phyloP scores from a whole-genome alignment of 176 grass and related monocot genomes.

The Melocanna baccifera region DNA sequence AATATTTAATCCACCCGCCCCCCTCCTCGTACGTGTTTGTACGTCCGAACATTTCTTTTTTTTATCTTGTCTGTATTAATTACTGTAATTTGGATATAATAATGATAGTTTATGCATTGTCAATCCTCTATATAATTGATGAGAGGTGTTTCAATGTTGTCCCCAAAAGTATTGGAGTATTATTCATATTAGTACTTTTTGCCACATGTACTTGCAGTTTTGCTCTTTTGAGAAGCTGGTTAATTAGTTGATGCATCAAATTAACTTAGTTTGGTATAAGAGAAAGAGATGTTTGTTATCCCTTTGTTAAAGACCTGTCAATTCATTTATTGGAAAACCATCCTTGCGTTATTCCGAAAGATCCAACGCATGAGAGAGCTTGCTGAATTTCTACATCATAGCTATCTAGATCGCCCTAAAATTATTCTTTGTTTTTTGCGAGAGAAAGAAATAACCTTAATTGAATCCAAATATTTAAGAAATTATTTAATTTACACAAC shows the following conservation, averaged over 20 bases:
- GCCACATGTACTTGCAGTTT: neutral
- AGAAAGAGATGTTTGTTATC: neutral
- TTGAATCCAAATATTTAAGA: neutral
- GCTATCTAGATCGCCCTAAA: neutral
- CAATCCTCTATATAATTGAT: slow-evolving; percentile 14
- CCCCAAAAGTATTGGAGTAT: neutral
- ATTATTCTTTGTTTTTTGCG: neutral
- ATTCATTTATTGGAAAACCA: neutral
- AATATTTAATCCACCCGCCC: neutral
- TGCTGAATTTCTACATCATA: neutral
- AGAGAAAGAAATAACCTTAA: neutral
- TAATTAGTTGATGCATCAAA: slow-evolving; percentile 3
- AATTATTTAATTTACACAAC: neutral
- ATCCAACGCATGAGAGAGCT: neutral
- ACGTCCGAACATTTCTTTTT: slow-evolving; percentile 19
- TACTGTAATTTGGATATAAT: slow-evolving; percentile 45
- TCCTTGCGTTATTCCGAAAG: neutral
- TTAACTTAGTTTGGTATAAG: neutral
- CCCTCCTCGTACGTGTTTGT: slow-evolving; percentile 5
- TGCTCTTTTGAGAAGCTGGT: neutral
- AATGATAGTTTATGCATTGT: slow-evolving; percentile 45
- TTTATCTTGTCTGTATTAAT: slow-evolving; percentile 37
- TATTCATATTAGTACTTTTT: neutral
- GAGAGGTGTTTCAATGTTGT: neutral
- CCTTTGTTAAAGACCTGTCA: neutral